These are phyloP conservation scores for Edaphochlamys debaryana DNA, from an alignment of 139 green algal genomes.

Conservation along the genomic window DNA sequence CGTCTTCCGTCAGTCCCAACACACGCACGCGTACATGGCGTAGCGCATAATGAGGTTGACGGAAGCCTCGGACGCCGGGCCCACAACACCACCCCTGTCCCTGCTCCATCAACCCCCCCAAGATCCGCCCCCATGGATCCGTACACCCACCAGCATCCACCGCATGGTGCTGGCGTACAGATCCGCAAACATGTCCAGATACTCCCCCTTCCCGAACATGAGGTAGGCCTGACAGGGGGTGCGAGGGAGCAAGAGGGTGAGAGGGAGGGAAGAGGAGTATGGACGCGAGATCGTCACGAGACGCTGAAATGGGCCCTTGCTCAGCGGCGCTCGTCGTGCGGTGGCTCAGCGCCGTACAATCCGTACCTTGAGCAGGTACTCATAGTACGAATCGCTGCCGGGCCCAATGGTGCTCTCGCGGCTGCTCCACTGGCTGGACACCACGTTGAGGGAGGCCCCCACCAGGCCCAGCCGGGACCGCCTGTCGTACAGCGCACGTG, in stretches of 20 bases:
- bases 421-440: constrained; percentile 74
- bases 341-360: too few relatives aligned
- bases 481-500: constrained; percentile 20
- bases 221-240: constrained; percentile 74
- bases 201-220: constrained; percentile 78
- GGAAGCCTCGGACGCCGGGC: too few relatives aligned
- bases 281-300: not conserved
- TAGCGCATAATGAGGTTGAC: too few relatives aligned
- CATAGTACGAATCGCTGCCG: constrained; percentile 88
- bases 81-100: too few relatives aligned
- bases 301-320: too few relatives aligned
- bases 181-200: constrained; percentile 78
- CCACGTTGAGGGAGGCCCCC: constrained; percentile 79
- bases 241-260: not conserved
- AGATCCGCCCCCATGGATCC: too few relatives aligned
- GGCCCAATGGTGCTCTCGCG: constrained; percentile 79
- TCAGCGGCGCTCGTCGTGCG: too few relatives aligned
- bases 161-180: constrained; percentile 71
- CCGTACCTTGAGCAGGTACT: constrained; percentile 91
- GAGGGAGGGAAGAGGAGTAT: not conserved
- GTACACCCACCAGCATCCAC: constrained; percentile 69
- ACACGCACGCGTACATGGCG: too few relatives aligned
- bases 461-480: constrained; percentile 71
- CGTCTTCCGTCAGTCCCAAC: too few relatives aligned
- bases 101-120: too few relatives aligned